phyloP scores from a whole-genome alignment of 202 grass and related monocot species.

The Dendrocalamus latiflorus region DNA sequence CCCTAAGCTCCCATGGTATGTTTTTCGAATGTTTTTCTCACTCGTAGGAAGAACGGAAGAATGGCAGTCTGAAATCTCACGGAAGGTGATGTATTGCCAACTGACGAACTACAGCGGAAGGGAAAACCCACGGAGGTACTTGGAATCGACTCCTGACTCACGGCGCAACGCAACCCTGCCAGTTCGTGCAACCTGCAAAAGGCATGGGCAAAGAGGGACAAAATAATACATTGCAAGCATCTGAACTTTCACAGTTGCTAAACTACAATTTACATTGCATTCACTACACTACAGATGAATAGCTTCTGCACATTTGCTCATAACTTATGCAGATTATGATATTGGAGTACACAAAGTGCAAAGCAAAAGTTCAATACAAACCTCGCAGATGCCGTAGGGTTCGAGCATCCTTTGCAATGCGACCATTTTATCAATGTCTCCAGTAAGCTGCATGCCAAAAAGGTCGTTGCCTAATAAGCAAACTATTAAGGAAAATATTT shows the following conservation, averaged over 20 bases:
- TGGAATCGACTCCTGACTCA: constrained; percentile 74
- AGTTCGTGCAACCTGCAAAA: constrained; percentile 65
- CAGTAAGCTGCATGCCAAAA: constrained; percentile 46
- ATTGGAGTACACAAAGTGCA: neutral
- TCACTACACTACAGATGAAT: neutral
- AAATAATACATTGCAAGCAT: neutral
- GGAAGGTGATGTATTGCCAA: no score
- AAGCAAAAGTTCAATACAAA: neutral
- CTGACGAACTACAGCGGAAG: no score
- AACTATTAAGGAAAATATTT: neutral
- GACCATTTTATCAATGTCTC: constrained; percentile 77
- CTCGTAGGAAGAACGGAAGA: neutral
- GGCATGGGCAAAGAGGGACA: neutral
- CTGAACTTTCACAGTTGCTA: neutral
- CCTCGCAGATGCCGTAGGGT: constrained; percentile 98
- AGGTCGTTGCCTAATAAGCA: neutral
- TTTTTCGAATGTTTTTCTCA: neutral
- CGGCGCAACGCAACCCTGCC: constrained; percentile 58
- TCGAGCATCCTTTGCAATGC: constrained; percentile 91
- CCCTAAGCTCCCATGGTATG: neutral
- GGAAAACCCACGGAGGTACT: constrained; percentile 50
- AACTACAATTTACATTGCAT: neutral
- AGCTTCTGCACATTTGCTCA: neutral
- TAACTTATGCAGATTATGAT: neutral
- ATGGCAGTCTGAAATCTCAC: no score